Evolutionary conservation across 106 monocot genomes (phyloP), one percentile per base, ranked within the genome.

Genomic region (Dendrobium huoshanense): DNA sequence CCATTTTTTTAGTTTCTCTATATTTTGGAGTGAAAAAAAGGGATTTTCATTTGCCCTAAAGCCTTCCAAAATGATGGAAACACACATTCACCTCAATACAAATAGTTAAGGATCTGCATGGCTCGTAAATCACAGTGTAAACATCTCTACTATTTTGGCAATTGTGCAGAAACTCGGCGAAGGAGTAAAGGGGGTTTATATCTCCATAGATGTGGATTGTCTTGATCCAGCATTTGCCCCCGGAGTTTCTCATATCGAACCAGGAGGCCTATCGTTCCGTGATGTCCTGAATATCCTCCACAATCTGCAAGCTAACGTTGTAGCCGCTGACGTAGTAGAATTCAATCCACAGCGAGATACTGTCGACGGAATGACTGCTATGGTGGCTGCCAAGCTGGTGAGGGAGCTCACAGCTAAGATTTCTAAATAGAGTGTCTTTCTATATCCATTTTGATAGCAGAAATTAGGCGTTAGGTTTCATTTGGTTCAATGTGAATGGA

Each of bases 321-420:
- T 99, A 4, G 98, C 92, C 4, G 98, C 91, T 40, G 98, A 95
- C 81, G 98, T 99, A 0, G 98, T 99, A 9, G 98, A 99, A 85
- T 99, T 99, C 87, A 99, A 99, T 79, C 98, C 98, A 7, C 98
- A 99, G 77, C 89, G 98, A 18, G 98, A 99, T 86, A 99, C 98
- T 7, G 98, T 95, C 4, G 98, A 99, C 77, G 95, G 95, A 25
- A 99, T 99, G 98, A 99, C 98, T 2, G 92, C 92, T 3, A 99
- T 99, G 95, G 98, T 99, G 4, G 98, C 94, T 55, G 98, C 98
- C 40, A 95, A 99, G 84, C 85, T 99, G 55, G 95, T 95, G 17
- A 86, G 98, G 59, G 98, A 99, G 79, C 87, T 99, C 24, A 93
- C 92, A 29, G 95, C 98, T 43, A 99, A 99, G 83, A 95, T 95